Conservation (phyloP, 73 alveolate species). For the Urostyla sp. region DNA sequence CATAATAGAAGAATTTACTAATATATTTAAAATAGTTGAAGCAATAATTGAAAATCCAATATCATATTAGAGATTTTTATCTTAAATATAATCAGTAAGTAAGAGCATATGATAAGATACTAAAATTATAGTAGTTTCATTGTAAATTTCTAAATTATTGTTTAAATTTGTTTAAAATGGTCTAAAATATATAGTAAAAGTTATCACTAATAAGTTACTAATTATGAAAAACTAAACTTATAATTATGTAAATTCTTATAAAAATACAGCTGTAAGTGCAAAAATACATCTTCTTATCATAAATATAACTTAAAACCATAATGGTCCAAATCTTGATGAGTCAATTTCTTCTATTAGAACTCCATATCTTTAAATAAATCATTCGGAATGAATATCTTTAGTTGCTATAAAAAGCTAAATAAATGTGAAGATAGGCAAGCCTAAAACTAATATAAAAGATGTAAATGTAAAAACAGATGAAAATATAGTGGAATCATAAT, state of each 20-base stretch:
- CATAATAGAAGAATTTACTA: neutral
- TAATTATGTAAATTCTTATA: neutral
- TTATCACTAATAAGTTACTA: neutral
- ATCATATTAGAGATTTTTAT: neutral
- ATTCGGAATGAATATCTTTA: too few relatives aligned
- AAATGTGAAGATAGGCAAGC: too few relatives aligned
- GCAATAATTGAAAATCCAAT: slow-evolving; percentile 1
- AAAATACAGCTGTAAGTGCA: slow-evolving; percentile 20
- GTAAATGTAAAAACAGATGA: too few relatives aligned
- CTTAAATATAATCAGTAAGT: slow-evolving; percentile 17
- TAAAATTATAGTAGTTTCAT: slow-evolving; percentile 11
- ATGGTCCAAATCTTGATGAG: too few relatives aligned
- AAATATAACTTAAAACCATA: neutral
- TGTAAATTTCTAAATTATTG: slow-evolving; percentile 1
- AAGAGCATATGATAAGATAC: slow-evolving; percentile 18
- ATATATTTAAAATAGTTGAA: neutral
- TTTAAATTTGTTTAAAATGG: slow-evolving; percentile 13
- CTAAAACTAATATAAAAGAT: too few relatives aligned
- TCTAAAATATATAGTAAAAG: neutral
- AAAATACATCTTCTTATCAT: slow-evolving; percentile 3
- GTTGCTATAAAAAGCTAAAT: too few relatives aligned
- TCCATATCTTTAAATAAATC: too few relatives aligned
- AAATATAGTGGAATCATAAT: too few relatives aligned
- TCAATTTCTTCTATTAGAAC: too few relatives aligned
- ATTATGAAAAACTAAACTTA: neutral